Percentiles rank a stretch among this genome's conserved stretches.
Evolutionary conservation across 495 filamentous ascomycete genomes (phyloP).

Genomic region (Hypoxylon perforatum): DNA sequence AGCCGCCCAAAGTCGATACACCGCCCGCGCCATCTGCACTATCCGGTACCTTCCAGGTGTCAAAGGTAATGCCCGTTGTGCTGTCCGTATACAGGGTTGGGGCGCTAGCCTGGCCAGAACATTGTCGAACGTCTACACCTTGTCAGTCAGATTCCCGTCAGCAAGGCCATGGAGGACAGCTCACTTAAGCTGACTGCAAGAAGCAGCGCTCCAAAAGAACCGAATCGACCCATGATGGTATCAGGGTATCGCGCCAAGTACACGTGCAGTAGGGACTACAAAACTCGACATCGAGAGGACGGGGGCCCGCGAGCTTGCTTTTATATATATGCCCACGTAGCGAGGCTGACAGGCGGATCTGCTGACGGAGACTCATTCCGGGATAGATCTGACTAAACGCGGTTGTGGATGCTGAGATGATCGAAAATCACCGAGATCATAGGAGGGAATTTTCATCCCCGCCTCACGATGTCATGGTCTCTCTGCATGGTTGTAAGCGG

Average conservation of each 20-base stretch:
- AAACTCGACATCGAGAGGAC: constrained; percentile 2
- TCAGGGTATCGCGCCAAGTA: constrained; percentile 14
- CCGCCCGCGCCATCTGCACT: constrained; percentile 25
- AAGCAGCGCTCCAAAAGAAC: constrained; percentile 27
- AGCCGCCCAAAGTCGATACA: constrained; percentile 45
- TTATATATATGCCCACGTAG: constrained; percentile 18
- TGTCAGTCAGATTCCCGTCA: constrained; percentile 23
- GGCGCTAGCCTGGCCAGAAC: constrained; percentile 34
- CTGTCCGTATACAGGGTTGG: constrained; percentile 44
- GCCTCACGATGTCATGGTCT: constrained; percentile 7
- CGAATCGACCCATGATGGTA: constrained; percentile 36
- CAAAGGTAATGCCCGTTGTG: constrained; percentile 47
- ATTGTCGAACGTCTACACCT: constrained; percentile 36
- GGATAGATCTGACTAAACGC: constrained; percentile 14
- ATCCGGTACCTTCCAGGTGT: constrained; percentile 44
- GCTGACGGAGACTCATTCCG: constrained; percentile 28
- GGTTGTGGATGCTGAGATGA: background rate
- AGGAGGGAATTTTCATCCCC: constrained; percentile 16
- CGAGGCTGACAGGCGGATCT: constrained; percentile 16
- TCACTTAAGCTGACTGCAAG: constrained; percentile 38
- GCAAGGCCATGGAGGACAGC: background rate
- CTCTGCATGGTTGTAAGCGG: background rate
- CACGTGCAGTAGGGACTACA: constrained; percentile 2
- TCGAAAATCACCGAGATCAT: constrained; percentile 6
- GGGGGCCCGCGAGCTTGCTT: background rate